These are phyloP conservation scores for Globisporangium cylindrosporum DNA, from an alignment of 352 stramenopile genomes.

Conservation along the genomic window DNA sequence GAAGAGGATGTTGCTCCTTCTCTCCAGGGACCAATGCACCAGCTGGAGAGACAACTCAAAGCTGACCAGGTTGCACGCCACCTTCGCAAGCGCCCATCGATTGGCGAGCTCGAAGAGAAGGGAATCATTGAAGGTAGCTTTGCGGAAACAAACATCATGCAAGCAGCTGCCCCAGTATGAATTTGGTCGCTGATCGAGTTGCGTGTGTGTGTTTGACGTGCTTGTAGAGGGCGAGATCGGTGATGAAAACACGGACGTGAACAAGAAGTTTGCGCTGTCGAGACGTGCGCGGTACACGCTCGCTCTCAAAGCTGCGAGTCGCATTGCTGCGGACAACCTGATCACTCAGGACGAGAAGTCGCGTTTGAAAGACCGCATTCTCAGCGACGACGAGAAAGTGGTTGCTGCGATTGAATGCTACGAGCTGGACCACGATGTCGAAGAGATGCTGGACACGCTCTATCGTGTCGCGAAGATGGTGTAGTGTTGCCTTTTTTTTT, in stretches of 20 bases:
- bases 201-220: neutral
- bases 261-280: slow-evolving; percentile 49
- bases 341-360: slow-evolving; percentile 77
- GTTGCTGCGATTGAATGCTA: slow-evolving; percentile 79
- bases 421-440: slow-evolving; percentile 77
- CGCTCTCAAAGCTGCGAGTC: slow-evolving; percentile 70
- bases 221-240: slow-evolving; percentile 62
- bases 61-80: slow-evolving; percentile 64
- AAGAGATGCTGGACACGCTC: slow-evolving; percentile 83
- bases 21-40: slow-evolving; percentile 67
- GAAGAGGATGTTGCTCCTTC: slow-evolving; percentile 47
- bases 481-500: slow-evolving; percentile 4
- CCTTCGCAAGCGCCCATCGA: slow-evolving; percentile 63
- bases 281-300: slow-evolving; percentile 74
- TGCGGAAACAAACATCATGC: neutral
- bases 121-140: slow-evolving; percentile 66
- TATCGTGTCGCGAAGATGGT: slow-evolving; percentile 71
- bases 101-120: slow-evolving; percentile 72
- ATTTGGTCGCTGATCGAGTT: neutral
- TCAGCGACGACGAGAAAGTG: slow-evolving; percentile 76
- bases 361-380: slow-evolving; percentile 79
- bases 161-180: neutral
- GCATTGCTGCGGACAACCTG: slow-evolving; percentile 79
- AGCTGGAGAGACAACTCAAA: slow-evolving; percentile 72
- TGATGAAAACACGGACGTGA: slow-evolving; percentile 31